Conservation (phyloP, 805 yeast species). For the Suhomyces vadensis region DNA sequence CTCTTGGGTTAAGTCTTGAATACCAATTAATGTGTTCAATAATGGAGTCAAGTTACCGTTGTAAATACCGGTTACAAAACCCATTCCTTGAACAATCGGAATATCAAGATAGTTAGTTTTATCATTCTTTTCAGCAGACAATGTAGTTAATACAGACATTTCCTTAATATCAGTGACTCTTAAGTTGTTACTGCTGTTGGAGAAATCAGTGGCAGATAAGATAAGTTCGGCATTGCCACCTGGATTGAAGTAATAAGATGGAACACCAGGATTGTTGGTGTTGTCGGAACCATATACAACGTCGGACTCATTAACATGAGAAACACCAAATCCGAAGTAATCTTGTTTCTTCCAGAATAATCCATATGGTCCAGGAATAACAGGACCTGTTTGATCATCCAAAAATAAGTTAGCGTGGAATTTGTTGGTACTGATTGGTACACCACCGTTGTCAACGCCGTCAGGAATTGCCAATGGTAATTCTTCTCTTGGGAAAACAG, state of each 20-base stretch:
- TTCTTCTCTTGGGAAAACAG: slow-evolving; percentile 46
- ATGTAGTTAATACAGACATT: slow-evolving; percentile 51
- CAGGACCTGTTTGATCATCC: slow-evolving; percentile 52
- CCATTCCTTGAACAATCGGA: slow-evolving; percentile 63
- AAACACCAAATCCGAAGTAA: slow-evolving; percentile 61
- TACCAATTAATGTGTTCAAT: slow-evolving; percentile 49
- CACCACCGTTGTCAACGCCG: slow-evolving; percentile 46
- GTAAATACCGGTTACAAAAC: slow-evolving; percentile 53
- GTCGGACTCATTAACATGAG: slow-evolving; percentile 50
- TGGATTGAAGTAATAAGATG: slow-evolving; percentile 57
- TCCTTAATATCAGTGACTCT: slow-evolving; percentile 48
- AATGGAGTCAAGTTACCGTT: slow-evolving; percentile 54
- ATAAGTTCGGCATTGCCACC: slow-evolving; percentile 54
- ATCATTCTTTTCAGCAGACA: slow-evolving; percentile 31
- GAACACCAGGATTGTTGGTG: slow-evolving; percentile 41
- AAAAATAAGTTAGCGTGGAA: slow-evolving; percentile 68
- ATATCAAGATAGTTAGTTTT: slow-evolving; percentile 42
- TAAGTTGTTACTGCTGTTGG: slow-evolving; percentile 36
- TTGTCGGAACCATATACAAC: slow-evolving; percentile 50
- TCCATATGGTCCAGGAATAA: slow-evolving; percentile 68
- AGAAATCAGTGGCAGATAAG: slow-evolving; percentile 54
- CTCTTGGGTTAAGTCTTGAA: slow-evolving; percentile 38
- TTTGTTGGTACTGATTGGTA: slow-evolving; percentile 68
- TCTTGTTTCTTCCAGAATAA: slow-evolving; percentile 51
- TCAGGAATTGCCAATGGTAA: slow-evolving; percentile 48